These are phyloP conservation scores for Capsicum chinense DNA, from an alignment of 257 asterid genomes.

Conservation along the genomic window DNA sequence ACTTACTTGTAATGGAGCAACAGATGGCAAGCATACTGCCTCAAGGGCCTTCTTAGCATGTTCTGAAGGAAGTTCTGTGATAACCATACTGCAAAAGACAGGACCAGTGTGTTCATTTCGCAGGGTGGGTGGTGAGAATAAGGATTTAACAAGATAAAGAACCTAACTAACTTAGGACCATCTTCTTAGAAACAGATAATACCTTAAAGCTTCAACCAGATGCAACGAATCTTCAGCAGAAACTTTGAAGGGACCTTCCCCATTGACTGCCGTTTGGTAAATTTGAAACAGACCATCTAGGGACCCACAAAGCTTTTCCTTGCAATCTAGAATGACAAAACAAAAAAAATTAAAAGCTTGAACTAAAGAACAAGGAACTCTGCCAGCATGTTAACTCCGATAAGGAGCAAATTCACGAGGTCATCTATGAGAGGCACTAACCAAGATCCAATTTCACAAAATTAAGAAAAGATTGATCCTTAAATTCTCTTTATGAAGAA, in stretches of 20 bases:
- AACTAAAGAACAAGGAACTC: background rate
- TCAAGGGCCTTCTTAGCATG: constrained; percentile 92
- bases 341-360: constrained; percentile 29
- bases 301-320: constrained; percentile 84
- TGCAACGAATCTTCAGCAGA: constrained; percentile 93
- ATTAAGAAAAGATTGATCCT: background rate
- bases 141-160: constrained; percentile 23
- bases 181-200: constrained; percentile 34
- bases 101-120: constrained; percentile 13
- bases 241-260: constrained; percentile 92
- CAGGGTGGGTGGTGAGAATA: constrained; percentile 5
- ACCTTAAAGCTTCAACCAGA: constrained; percentile 98
- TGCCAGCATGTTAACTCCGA: constrained; percentile 1
- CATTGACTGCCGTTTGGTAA: constrained; percentile 84
- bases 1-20: constrained; percentile 80
- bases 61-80: constrained; percentile 92
- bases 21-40: constrained; percentile 84
- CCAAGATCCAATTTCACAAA: constrained; percentile 18
- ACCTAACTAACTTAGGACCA: constrained; percentile 7
- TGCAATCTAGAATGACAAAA: constrained; percentile 67
- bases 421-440: background rate
- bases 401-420: constrained; percentile 16
- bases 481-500: background rate
- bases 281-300: constrained; percentile 88
- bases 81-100: constrained; percentile 77